Percentiles rank a stretch among this genome's conserved stretches.
phyloP scores from a whole-genome alignment of 768 basidiomycete genomes.

The Mycena floridula region DNA sequence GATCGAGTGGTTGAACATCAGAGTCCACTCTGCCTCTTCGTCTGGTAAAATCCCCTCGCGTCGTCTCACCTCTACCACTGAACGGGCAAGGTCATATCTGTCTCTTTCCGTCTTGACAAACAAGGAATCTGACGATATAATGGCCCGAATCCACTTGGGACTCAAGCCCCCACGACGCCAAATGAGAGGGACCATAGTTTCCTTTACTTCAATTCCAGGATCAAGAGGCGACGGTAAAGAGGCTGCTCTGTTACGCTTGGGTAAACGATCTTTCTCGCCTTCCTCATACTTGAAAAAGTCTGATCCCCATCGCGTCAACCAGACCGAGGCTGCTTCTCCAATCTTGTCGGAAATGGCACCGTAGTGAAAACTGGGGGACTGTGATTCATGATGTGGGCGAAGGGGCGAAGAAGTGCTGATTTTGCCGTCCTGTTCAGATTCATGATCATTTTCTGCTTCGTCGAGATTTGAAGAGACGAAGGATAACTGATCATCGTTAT shows the following conservation, averaged over 20 bases:
- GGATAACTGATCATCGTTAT: conserved; percentile 13
- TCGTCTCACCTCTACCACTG: conserved; percentile 70
- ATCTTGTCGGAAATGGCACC: conserved; percentile 90
- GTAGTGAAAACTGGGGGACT: conserved; percentile 60
- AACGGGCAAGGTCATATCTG: conserved; percentile 71
- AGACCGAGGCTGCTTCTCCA: conserved; percentile 83
- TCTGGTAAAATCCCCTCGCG: conserved; percentile 42
- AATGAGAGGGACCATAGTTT: conserved; percentile 53
- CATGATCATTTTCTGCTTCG: conserved; percentile 15
- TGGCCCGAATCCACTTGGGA: conserved; percentile 66
- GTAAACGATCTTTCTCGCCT: too few species aligned
- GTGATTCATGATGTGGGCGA: too few species aligned
- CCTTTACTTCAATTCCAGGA: too few species aligned
- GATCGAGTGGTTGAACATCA: conserved; percentile 70
- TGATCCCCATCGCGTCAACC: conserved; percentile 80
- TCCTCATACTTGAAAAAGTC: conserved; percentile 73
- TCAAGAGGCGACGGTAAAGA: neutral
- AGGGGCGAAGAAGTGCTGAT: conserved; percentile 3
- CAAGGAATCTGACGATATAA: conserved; percentile 73
- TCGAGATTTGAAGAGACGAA: conserved; percentile 13
- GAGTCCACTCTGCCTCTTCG: conserved; percentile 67
- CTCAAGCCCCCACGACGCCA: conserved; percentile 73
- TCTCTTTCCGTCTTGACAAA: conserved; percentile 77
- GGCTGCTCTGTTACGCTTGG: too few species aligned
- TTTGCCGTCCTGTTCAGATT: neutral